Evolutionary conservation across 441 rosid species (phyloP), one percentile per base, ranked within the genome.

Genomic region (Manihot esculenta): DNA sequence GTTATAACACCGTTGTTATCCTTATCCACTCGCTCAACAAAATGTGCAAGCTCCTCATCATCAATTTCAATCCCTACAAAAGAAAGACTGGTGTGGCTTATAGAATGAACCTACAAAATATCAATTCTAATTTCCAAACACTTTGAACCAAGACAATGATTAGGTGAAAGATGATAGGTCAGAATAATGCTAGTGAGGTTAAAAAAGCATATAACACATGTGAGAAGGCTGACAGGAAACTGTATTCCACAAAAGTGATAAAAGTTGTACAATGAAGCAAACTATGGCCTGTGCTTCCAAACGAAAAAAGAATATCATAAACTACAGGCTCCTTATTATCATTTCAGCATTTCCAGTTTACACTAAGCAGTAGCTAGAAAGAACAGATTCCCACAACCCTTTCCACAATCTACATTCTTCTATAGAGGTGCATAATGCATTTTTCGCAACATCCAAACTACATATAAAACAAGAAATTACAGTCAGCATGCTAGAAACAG

Each of bases 1-100:
- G 98, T 94, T 64, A 94, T 92, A 23, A 94, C 89, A 33, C 98
- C 99, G 71, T 89, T 88, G 57, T 91, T 94, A 79, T 91, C 99
- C 83, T 92, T 92, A 72, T 95, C 98, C 55, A 95, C 97, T 78
- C 86, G 92, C 85, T 95, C 99, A 64, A 95, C 96, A 78, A 95
- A 95, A 58, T 79, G 94, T 12, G 97, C 96, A 61, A 95, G 94
- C 72, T 93, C 97, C 81, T 84, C 96, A 24, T 95, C 98, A 64
- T 83, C 93, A 30, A 95, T 89, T 73, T 95, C 89, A 87, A 94
- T 92, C 63, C 99, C 99, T 94, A 79, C 80, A 83, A 82, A 81
- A 75, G 71, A 74, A 76, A 69, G 79, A 84, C 94, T 90, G 89
- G 83, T 76, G 73, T 71, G 87, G 84, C 95, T 92, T 85, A 84